Percentiles rank a stretch among this genome's conserved stretches.
phyloP scores from a whole-genome alignment of 2,329 filamentous ascomycete genomes.

The Colletotrichum sp. region DNA sequence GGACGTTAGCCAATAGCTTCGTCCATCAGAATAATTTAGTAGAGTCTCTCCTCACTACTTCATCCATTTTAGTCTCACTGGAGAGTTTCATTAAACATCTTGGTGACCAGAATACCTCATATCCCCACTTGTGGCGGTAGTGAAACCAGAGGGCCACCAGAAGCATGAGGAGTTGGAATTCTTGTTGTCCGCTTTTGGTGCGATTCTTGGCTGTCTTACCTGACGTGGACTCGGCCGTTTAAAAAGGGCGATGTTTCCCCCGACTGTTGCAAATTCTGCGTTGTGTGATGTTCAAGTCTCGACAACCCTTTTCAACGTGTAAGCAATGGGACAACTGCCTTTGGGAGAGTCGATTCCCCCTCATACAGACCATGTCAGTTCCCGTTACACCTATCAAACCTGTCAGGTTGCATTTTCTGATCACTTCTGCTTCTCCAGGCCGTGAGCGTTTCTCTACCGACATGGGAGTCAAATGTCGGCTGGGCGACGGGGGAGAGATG shows the following conservation, averaged over 20 bases:
- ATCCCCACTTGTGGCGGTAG: not conserved
- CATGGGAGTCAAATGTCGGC: slow-evolving; percentile 87
- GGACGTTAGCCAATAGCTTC: not conserved
- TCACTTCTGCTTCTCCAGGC: slow-evolving; percentile 61
- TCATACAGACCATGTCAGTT: slow-evolving; percentile 77
- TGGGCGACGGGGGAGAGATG: slow-evolving; percentile 92
- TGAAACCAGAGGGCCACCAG: not conserved
- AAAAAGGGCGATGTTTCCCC: not conserved
- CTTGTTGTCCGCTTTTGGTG: not conserved
- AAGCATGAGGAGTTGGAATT: not conserved
- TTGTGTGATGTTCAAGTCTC: not conserved
- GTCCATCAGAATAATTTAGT: not conserved
- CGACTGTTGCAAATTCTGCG: not conserved
- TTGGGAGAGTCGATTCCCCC: slow-evolving; percentile 77
- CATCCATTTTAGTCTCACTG: not conserved
- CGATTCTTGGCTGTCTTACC: not conserved
- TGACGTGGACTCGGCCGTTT: not conserved
- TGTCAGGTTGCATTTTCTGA: not conserved
- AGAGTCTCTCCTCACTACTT: rapidly evolving
- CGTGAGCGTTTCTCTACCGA: slow-evolving; percentile 93
- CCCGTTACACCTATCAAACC: not conserved
- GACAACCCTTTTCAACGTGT: not conserved
- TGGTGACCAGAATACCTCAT: not conserved
- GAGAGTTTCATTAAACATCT: not conserved
- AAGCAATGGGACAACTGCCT: slow-evolving; percentile 50